A percentile compares a stretch with the other conserved stretches of the same genome.
These are phyloP conservation scores for Suillus placidus DNA, from an alignment of 768 basidiomycete genomes.

Conservation along the genomic window DNA sequence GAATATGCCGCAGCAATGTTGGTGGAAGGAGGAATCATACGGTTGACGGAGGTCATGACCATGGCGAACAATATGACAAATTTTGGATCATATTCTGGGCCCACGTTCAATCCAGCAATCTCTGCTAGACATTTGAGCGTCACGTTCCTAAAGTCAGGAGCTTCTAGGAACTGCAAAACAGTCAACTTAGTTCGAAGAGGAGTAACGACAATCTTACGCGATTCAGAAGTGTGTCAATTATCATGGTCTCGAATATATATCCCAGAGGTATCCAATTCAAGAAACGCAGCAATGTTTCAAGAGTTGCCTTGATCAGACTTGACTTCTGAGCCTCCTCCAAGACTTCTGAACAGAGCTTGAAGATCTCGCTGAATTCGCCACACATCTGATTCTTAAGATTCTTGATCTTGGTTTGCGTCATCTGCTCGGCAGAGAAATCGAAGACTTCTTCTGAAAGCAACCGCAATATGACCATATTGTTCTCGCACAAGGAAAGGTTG, in stretches of 20 bases:
- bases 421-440: constrained; percentile 97
- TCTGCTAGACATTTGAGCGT: constrained; percentile 96
- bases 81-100: constrained; percentile 96
- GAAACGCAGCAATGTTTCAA: constrained; percentile 94
- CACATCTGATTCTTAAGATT: constrained; percentile 98
- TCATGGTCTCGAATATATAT: constrained; percentile 97
- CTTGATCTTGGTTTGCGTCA: constrained; percentile 98
- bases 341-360: constrained; percentile 96
- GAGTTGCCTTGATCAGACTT: constrained; percentile 88
- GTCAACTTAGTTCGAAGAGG: constrained; percentile 14
- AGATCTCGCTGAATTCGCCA: constrained; percentile 95
- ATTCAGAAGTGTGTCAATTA: constrained; percentile 91
- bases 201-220: constrained; percentile 60
- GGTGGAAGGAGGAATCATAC: constrained; percentile 94
- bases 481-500: constrained; percentile 95
- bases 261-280: constrained; percentile 99
- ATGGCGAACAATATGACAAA: constrained; percentile 97
- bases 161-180: constrained; percentile 82
- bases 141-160: constrained; percentile 95
- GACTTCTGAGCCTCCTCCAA: constrained; percentile 97
- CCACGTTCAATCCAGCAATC: constrained; percentile 92
- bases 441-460: constrained; percentile 99
- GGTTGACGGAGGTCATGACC: constrained; percentile 97
- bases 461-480: constrained; percentile 99
- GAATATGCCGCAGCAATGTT: constrained; percentile 93